phyloP scores from a whole-genome alignment of 495 filamentous ascomycete genomes.

The Paragyromitra xinjiangensis region DNA sequence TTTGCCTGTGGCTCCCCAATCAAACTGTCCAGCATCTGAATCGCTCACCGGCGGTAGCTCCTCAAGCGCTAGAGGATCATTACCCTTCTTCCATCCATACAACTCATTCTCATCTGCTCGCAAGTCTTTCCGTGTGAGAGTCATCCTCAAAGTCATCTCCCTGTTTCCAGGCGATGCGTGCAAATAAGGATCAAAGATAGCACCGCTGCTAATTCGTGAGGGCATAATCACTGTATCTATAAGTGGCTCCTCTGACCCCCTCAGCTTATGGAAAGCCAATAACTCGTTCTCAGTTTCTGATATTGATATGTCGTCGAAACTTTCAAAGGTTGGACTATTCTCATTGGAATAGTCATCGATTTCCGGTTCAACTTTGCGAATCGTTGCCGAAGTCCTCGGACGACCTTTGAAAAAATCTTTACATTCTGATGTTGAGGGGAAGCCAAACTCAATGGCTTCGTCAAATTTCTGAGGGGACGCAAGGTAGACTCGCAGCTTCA shows the following conservation, averaged over 20 bases:
- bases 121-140: constrained; percentile 86
- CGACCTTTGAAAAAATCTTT: constrained; percentile 55
- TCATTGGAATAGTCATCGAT: constrained; percentile 43
- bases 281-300: constrained; percentile 34
- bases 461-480: constrained; percentile 95
- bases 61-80: constrained; percentile 66
- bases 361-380: constrained; percentile 49
- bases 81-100: constrained; percentile 66
- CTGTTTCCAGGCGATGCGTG: constrained; percentile 69
- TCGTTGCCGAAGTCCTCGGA: constrained; percentile 48
- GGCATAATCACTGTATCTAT: constrained; percentile 26
- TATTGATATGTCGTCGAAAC: constrained; percentile 33
- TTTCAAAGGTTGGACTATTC: constrained; percentile 42
- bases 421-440: constrained; percentile 69
- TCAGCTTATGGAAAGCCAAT: constrained; percentile 36
- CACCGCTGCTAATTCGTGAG: constrained; percentile 53
- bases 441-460: constrained; percentile 92
- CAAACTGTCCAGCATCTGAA: constrained; percentile 58
- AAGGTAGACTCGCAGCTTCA: constrained; percentile 87
- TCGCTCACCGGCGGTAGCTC: constrained; percentile 64
- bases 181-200: constrained; percentile 61
- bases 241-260: constrained; percentile 28
- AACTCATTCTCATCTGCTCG: constrained; percentile 72
- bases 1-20: constrained; percentile 49
- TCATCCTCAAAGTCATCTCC: constrained; percentile 96